phyloP scores from a whole-genome alignment of 2,329 filamentous ascomycete species.

The Aspergillus pseudoviridinutans region DNA sequence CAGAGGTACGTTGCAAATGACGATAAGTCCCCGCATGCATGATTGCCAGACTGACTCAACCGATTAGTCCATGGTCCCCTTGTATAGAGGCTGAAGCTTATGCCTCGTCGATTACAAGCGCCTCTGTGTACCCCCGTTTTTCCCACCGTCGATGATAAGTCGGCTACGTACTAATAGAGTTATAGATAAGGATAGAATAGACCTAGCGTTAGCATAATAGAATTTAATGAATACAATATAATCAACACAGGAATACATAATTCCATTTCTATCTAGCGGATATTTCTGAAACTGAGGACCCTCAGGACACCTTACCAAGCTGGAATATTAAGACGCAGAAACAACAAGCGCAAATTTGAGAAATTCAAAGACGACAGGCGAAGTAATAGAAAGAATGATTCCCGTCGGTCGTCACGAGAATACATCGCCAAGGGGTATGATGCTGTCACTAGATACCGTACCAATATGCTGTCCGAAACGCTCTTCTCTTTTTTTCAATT shows the following conservation, averaged over 20 bases:
- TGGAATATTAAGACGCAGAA: background rate
- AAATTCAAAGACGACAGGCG: background rate
- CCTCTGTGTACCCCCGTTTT: background rate
- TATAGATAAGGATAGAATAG: slow-evolving; percentile 2
- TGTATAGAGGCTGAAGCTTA: slow-evolving; percentile 19
- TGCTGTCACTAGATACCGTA: background rate
- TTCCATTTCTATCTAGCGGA: slow-evolving; percentile 19
- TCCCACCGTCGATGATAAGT: background rate
- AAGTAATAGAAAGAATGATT: background rate
- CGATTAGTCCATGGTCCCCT: slow-evolving; percentile 30
- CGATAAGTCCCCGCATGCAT: background rate
- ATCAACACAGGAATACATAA: background rate
- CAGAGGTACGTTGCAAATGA: slow-evolving; percentile 23
- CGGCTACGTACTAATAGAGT: slow-evolving; percentile 1
- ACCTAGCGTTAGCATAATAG: background rate
- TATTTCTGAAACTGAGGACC: slow-evolving; percentile 3
- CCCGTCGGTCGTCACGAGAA: background rate
- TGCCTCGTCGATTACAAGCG: background rate
- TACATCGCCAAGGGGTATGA: background rate
- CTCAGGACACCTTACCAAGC: slow-evolving; percentile 13
- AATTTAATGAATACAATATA: background rate
- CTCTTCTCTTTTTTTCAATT: background rate
- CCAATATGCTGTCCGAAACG: background rate
- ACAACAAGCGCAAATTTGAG: background rate
- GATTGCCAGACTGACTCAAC: background rate